phyloP scores from a whole-genome alignment of 257 asterid species.

The Dorcoceras hygrometricum region DNA sequence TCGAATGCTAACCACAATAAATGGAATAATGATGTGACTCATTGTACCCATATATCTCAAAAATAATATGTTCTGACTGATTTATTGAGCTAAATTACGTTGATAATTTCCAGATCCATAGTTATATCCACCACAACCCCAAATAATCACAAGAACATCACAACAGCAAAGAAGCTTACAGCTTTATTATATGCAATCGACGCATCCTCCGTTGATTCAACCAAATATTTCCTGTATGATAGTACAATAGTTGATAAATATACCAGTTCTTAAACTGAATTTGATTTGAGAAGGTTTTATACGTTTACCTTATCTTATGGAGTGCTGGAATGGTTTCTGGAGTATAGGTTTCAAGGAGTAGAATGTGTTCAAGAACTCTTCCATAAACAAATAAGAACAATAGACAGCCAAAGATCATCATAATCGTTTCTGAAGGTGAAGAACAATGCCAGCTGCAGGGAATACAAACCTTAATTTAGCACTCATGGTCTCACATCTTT shows the following conservation, averaged over 20 bases:
- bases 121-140: constrained; percentile 6
- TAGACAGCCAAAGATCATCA: constrained; percentile 27
- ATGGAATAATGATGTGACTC: too few relatives aligned
- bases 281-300: constrained; percentile 2
- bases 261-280: constrained; percentile 12
- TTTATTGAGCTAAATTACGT: not conserved
- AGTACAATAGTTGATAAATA: constrained; percentile 19
- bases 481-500: constrained; percentile 97
- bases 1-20: too few relatives aligned
- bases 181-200: constrained; percentile 97
- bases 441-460: constrained; percentile 26
- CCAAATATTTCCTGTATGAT: constrained; percentile 69
- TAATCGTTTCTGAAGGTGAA: constrained; percentile 17
- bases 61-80: not conserved
- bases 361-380: constrained; percentile 91
- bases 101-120: constrained; percentile 3
- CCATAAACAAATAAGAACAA: constrained; percentile 30
- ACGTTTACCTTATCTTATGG: constrained; percentile 76
- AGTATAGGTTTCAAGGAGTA: constrained; percentile 88
- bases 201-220: constrained; percentile 94
- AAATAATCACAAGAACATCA: constrained; percentile 6
- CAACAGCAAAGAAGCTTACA: constrained; percentile 42
- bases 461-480: constrained; percentile 84
- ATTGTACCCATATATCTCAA: too few relatives aligned
- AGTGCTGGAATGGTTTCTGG: constrained; percentile 92